Evolutionary conservation across 1,284 basidiomycete genomes (phyloP).

Genomic region (Microbotryomycetes sp.): DNA sequence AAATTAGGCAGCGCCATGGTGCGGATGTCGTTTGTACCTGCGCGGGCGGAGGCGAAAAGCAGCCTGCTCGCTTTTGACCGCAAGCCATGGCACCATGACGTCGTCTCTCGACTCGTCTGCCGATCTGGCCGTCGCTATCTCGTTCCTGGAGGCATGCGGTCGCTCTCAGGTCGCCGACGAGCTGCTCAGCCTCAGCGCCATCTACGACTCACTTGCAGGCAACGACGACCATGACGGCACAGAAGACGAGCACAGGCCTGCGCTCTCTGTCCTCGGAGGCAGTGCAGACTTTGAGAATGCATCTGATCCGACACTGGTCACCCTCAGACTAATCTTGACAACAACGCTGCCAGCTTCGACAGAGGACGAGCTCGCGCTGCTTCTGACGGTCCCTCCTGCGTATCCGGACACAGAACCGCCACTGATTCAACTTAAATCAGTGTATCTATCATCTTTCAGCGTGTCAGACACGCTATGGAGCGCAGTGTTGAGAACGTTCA

Average conservation of each 20-base stretch:
- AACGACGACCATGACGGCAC: not conserved
- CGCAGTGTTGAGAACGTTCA: constrained; percentile 13
- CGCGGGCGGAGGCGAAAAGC: not conserved
- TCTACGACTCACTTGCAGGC: constrained; percentile 8
- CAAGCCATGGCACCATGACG: not conserved
- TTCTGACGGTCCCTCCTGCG: constrained; percentile 21
- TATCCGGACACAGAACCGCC: constrained; percentile 20
- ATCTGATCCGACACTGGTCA: not conserved
- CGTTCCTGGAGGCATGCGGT: constrained; percentile 5
- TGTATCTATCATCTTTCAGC: constrained; percentile 15
- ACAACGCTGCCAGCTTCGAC: constrained; percentile 2
- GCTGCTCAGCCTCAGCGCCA: constrained; percentile 15
- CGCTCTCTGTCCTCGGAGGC: not conserved
- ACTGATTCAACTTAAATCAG: constrained; percentile 19
- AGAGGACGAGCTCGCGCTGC: constrained; percentile 9
- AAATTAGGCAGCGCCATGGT: constrained; percentile 28
- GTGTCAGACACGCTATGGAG: constrained; percentile 17
- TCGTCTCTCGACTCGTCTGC: not conserved
- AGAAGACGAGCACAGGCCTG: not conserved
- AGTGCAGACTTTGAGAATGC: not conserved
- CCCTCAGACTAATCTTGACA: not conserved
- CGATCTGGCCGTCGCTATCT: constrained; percentile 12
- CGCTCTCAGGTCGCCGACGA: constrained; percentile 16
- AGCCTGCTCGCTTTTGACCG: not conserved
- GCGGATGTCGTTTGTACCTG: not conserved